These are phyloP conservation scores for Secale cereale DNA, from an alignment of 176 grass and related monocot species.

Conservation along the genomic window DNA sequence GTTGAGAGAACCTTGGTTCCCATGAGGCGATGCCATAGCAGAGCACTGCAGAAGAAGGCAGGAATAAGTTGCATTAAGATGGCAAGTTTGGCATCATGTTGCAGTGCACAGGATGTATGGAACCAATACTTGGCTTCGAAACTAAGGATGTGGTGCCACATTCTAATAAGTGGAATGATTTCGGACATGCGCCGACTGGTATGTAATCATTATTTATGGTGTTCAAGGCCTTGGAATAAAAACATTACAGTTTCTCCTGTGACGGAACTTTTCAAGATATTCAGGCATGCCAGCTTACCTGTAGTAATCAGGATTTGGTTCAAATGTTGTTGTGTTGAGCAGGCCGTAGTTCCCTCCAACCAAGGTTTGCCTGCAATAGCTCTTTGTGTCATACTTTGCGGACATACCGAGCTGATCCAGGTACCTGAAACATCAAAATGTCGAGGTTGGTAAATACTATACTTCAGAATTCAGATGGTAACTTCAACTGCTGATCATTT, in stretches of 20 bases:
- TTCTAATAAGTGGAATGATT: background rate
- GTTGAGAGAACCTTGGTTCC: constrained; percentile 53
- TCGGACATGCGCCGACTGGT: background rate
- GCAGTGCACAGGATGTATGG: background rate
- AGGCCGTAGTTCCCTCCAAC: constrained; percentile 80
- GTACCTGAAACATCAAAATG: constrained; percentile 45
- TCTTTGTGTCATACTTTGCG: constrained; percentile 70
- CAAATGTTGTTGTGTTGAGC: constrained; percentile 75
- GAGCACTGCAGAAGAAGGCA: constrained; percentile 46
- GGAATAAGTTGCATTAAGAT: constrained; percentile 20
- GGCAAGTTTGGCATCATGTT: background rate
- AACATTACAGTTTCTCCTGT: background rate
- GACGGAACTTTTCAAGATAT: background rate
- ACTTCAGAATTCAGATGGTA: background rate
- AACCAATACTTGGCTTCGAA: background rate
- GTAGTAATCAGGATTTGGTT: constrained; percentile 89
- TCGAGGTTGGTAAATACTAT: background rate
- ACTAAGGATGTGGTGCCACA: background rate
- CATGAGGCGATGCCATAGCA: constrained; percentile 80
- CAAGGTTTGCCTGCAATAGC: constrained; percentile 70
- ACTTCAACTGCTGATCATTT: background rate
- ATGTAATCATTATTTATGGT: background rate
- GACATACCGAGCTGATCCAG: constrained; percentile 85
- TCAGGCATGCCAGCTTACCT: constrained; percentile 35
- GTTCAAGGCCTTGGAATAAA: background rate